Base-by-base conservation (phyloP, 2,329 filamentous ascomycete genomes). In the Coccinonectria pachysandricola region DNA sequence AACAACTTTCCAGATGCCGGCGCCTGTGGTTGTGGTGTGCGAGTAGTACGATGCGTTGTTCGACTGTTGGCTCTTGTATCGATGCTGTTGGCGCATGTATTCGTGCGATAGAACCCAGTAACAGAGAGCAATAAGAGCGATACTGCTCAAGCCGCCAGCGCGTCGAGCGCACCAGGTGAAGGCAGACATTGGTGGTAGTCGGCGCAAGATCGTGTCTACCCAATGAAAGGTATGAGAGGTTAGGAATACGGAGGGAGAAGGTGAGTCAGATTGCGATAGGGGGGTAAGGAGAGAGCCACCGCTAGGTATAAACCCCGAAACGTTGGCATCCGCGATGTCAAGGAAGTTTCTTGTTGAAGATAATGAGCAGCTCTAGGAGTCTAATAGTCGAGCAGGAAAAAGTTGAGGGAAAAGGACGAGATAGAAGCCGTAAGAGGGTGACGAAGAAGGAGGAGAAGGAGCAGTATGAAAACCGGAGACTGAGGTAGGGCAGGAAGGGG, bases 51-150 rank as follows among this genome's bases (percentile, higher is more conserved):
- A 34, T 14, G 28, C 36, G 36, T 37, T 56, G 38, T 57, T 52
- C 27, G 54, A 50, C 27, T 59, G 56, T 35, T 54, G 48, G 49
- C 56, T 53, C 35, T 57, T 56, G 50, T 60, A 63, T 43, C 52
- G 56, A 45, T 64, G 55, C 23, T 53, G 52, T 26, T 60, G 52
- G 16, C 53, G 48, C 9, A 55, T 55, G 13, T 60, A 54, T 49
- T 73, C 68, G 31, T 53, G 56, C 10, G 61, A 62, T 35, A 74
- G 63, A 21, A 71, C 68, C 56, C 59, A 72, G 51, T 65, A 72
- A 41, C 62, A 65, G 30, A 75, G 58, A 20, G 42, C 43, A 30
- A 67, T 37, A 27, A 70, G 50, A 19, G 48, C 46, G 14, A 73
- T 47, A 58, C 72, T 68, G 38, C 64, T 68, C 34, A 75, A 44